Conservation (phyloP, 1,284 basidiomycete genomes). For the Gomphus sp. region DNA sequence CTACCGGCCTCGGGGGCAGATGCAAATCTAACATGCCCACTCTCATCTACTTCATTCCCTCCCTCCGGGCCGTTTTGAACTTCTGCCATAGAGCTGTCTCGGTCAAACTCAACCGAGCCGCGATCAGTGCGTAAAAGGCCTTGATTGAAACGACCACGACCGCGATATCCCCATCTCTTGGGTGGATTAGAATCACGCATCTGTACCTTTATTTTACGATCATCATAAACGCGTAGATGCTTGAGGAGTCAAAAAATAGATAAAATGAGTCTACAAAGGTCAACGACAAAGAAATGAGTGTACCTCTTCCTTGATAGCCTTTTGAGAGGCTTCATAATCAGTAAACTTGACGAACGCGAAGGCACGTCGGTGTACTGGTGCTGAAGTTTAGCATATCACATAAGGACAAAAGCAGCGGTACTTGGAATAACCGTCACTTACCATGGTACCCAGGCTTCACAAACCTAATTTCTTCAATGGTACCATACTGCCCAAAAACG, state of each 20-base stretch:
- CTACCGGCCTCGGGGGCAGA: background rate
- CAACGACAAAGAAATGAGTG: conserved; percentile 10
- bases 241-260: conserved; percentile 19
- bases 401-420: conserved; percentile 5
- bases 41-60: background rate
- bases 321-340: conserved; percentile 46
- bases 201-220: conserved; percentile 64
- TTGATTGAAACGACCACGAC: conserved; percentile 9
- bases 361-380: conserved; percentile 46
- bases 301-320: conserved; percentile 57
- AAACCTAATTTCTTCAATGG: conserved; percentile 51
- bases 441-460: conserved; percentile 44
- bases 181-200: conserved; percentile 23
- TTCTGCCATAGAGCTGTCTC: background rate
- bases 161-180: conserved; percentile 15
- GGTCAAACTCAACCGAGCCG: background rate
- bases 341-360: conserved; percentile 70
- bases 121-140: background rate
- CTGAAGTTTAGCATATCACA: conserved; percentile 4
- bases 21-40: conserved; percentile 3
- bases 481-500: conserved; percentile 56
- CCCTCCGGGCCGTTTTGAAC: background rate
- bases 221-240: conserved; percentile 61
- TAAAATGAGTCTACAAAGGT: background rate
- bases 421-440: conserved; percentile 1